Conservation (phyloP, 2,329 filamentous ascomycete genomes). For the Diaporthe batatas region DNA sequence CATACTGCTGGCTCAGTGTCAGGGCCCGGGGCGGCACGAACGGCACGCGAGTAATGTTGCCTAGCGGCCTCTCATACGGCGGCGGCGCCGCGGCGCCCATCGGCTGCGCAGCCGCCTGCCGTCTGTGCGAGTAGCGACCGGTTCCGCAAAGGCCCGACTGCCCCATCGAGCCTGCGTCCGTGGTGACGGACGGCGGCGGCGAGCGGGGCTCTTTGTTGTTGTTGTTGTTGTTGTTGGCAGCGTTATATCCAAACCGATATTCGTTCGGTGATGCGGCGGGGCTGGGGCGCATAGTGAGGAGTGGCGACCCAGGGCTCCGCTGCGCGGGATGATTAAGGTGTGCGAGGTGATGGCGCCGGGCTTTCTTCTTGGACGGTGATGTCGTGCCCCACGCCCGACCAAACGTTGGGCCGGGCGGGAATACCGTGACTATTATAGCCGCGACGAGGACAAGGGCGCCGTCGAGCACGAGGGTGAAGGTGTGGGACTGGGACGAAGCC, state of each 20-base stretch:
- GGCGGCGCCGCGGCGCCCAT: slow-evolving; percentile 7
- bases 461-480: slow-evolving; percentile 56
- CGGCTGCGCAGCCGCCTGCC: slow-evolving; percentile 25
- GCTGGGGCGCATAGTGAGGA: slow-evolving; percentile 6
- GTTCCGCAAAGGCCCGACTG: not conserved
- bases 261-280: slow-evolving; percentile 5
- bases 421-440: slow-evolving; percentile 52
- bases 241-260: slow-evolving; percentile 3
- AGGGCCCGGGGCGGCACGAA: slow-evolving; percentile 35
- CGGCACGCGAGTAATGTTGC: slow-evolving; percentile 30
- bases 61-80: slow-evolving; percentile 33
- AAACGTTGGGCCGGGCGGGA: slow-evolving; percentile 57
- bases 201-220: slow-evolving; percentile 34
- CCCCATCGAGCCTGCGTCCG: not conserved
- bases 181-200: slow-evolving; percentile 9
- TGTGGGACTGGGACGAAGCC: slow-evolving; percentile 54
- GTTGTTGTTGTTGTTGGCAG: not conserved
- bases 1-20: slow-evolving; percentile 37
- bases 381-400: slow-evolving; percentile 57
- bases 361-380: slow-evolving; percentile 47
- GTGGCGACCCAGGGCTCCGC: slow-evolving; percentile 15
- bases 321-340: slow-evolving; percentile 6
- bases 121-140: slow-evolving; percentile 33
- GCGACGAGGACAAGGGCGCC: slow-evolving; percentile 57
- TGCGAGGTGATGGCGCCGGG: slow-evolving; percentile 3